Evolutionary conservation across 1,284 basidiomycete genomes (phyloP).

Genomic region (Rhodotorula sp.): DNA sequence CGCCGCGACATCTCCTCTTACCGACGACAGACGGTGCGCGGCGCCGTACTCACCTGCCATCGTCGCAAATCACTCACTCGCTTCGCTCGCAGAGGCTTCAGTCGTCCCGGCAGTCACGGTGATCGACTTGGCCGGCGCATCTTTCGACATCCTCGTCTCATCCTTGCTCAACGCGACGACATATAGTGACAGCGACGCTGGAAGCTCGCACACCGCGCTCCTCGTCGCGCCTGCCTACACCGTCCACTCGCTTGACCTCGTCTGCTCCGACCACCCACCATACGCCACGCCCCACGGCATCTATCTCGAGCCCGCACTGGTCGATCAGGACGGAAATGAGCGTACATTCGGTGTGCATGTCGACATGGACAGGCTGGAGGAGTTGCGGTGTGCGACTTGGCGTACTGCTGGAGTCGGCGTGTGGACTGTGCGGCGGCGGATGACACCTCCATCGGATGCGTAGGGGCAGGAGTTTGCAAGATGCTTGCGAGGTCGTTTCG

Average conservation of each 20-base stretch:
- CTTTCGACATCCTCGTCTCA: not conserved
- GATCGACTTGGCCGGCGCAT: constrained; percentile 10
- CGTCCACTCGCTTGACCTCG: constrained; percentile 1
- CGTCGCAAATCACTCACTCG: not conserved
- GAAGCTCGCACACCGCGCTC: not conserved
- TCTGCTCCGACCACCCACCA: not conserved
- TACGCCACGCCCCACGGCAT: not conserved
- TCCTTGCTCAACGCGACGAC: not conserved
- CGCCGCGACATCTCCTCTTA: constrained; percentile 35
- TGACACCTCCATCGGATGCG: too few relatives aligned
- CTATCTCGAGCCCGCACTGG: not conserved
- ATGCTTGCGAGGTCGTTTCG: too few relatives aligned
- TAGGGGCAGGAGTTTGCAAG: too few relatives aligned
- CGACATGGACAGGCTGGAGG: constrained; percentile 32
- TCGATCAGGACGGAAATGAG: not conserved
- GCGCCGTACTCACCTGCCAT: too few relatives aligned
- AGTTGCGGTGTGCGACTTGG: not conserved
- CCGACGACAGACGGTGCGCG: not conserved
- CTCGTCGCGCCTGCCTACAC: constrained; percentile 24
- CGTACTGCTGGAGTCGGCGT: constrained; percentile 1
- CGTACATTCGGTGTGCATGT: constrained; percentile 21
- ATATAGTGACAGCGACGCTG: too few relatives aligned
- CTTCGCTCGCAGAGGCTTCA: too few relatives aligned
- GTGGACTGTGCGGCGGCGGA: constrained; percentile 3
- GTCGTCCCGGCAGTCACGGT: not conserved